Percentiles rank a stretch among this genome's conserved stretches.
Evolutionary conservation across 495 filamentous ascomycete species (phyloP).

Genomic region (Penicillium waksmanii): DNA sequence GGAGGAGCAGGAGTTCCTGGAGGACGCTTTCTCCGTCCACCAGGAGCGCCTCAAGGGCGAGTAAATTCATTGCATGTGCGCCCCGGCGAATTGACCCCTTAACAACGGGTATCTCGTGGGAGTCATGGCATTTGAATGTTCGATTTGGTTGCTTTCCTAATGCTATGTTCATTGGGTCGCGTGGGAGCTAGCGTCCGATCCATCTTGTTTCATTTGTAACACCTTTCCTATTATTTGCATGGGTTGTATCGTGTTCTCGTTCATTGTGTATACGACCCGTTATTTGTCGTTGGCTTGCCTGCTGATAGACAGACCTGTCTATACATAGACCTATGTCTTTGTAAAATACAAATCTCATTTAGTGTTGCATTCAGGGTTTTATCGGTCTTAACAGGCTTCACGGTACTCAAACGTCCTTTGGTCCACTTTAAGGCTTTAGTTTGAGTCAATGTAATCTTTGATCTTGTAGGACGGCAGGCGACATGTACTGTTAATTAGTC

Average conservation of each 20-base stretch:
- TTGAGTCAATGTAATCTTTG: no score
- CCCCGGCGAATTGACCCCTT: neutral
- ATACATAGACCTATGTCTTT: conserved; percentile 29
- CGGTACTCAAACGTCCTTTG: neutral
- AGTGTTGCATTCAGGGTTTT: conserved; percentile 15
- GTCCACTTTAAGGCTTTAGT: neutral
- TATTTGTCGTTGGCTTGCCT: conserved; percentile 25
- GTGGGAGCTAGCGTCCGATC: conserved; percentile 38
- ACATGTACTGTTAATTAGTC: no score
- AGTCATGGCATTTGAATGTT: conserved; percentile 13
- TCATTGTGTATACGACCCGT: conserved; percentile 33
- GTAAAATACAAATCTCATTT: conserved; percentile 38
- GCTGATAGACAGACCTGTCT: conserved; percentile 27
- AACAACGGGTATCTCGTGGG: conserved; percentile 8
- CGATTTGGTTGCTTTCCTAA: conserved; percentile 21
- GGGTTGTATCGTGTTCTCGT: conserved; percentile 35
- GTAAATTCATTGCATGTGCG: conserved; percentile 30
- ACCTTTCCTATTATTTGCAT: conserved; percentile 32
- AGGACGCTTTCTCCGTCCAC: conserved; percentile 69
- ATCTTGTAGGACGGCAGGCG: no score
- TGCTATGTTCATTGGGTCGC: conserved; percentile 34
- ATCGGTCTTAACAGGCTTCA: neutral
- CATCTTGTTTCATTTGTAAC: conserved; percentile 31
- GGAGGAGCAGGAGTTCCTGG: conserved; percentile 90
- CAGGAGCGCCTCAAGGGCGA: conserved; percentile 63